Percentiles rank a stretch among this genome's conserved stretches.
Evolutionary conservation across 192 early-diverging fungal genomes (phyloP).

Genomic region (Spizellomyces sp.): DNA sequence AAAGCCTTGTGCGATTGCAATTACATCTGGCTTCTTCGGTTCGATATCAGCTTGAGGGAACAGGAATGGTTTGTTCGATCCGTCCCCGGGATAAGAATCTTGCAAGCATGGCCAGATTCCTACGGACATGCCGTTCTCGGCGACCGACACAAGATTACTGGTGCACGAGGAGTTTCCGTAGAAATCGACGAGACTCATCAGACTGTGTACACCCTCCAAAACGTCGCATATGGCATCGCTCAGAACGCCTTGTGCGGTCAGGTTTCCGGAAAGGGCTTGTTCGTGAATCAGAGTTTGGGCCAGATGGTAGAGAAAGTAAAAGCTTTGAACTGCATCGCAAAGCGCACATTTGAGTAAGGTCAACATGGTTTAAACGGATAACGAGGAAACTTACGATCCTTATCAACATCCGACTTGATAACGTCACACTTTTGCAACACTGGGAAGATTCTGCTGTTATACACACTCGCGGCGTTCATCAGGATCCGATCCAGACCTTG

Average conservation of each 20-base stretch:
- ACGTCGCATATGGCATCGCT: not conserved
- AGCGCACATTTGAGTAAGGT: not conserved
- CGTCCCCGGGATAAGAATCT: not conserved
- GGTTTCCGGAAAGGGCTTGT: not conserved
- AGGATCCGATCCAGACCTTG: constrained; percentile 11
- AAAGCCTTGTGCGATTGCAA: not conserved
- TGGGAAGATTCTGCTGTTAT: constrained; percentile 11
- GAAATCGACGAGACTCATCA: not conserved
- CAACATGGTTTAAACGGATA: too few species aligned
- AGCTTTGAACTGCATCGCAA: not conserved
- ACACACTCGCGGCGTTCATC: constrained; percentile 13
- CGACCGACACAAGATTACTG: not conserved
- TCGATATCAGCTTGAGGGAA: not conserved
- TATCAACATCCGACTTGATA: not conserved
- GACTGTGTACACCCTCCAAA: not conserved
- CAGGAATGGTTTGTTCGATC: not conserved
- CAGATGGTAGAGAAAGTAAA: not conserved
- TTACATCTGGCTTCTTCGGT: not conserved
- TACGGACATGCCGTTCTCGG: not conserved
- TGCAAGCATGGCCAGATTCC: not conserved
- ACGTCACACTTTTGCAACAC: not conserved
- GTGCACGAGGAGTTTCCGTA: not conserved
- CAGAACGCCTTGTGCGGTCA: not conserved
- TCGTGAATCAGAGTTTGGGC: not conserved
- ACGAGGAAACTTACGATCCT: not conserved